Conservation (phyloP, 169 alveolate species). For the Plasmodium blacklocki region DNA sequence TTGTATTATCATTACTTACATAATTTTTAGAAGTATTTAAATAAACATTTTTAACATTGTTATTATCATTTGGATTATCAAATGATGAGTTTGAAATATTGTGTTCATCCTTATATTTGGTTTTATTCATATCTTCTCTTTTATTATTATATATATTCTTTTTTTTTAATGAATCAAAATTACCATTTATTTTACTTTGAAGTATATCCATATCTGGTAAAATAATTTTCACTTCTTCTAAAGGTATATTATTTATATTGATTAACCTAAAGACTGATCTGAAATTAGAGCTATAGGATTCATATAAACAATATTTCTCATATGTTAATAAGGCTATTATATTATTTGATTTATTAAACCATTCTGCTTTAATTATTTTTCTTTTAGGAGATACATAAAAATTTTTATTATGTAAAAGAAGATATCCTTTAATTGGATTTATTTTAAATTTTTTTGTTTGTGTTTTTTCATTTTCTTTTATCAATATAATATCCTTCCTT, state of each 20-base stretch:
- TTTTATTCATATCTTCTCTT: neutral
- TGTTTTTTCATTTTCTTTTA: no score
- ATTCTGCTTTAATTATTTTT: conserved; percentile 68
- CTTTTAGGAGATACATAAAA: conserved; percentile 20
- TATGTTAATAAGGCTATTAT: conserved; percentile 47
- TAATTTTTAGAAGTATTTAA: neutral
- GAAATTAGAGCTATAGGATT: conserved; percentile 2
- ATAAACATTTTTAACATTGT: no score
- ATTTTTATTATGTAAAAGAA: conserved; percentile 19
- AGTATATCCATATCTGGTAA: conserved; percentile 30
- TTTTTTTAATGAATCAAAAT: neutral
- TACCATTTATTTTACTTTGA: conserved; percentile 11
- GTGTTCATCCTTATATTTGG: neutral
- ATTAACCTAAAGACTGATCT: conserved; percentile 30
- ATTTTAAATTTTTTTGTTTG: conserved; percentile 2
- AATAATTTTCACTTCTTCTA: conserved; percentile 49
- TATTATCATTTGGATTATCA: no score
- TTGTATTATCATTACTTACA: neutral
- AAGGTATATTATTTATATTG: neutral
- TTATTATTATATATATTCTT: neutral
- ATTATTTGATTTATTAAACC: conserved; percentile 38
- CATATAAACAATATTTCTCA: conserved; percentile 7
- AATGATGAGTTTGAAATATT: no score
- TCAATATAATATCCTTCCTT: no score
- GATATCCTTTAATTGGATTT: conserved; percentile 12